These are phyloP conservation scores for Aspergillus carbonarius DNA, from an alignment of 2,329 filamentous ascomycete genomes.

Conservation along the genomic window DNA sequence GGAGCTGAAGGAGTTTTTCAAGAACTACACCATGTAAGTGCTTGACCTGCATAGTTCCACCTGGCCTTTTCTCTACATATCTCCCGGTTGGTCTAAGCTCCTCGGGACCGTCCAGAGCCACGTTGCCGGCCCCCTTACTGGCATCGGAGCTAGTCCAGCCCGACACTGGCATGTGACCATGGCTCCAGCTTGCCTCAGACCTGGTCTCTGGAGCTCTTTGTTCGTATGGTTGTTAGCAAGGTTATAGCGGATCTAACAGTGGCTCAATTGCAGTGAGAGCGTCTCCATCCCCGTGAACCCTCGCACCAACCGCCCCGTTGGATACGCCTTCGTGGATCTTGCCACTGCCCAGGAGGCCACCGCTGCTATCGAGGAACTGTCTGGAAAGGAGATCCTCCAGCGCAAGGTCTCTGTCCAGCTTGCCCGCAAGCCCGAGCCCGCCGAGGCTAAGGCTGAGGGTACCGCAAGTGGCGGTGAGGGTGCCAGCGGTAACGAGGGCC, in stretches of 20 bases:
- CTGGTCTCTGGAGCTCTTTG: neutral
- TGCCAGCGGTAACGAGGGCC: constrained; percentile 64
- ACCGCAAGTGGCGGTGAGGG: constrained; percentile 71
- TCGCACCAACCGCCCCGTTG: constrained; percentile 95
- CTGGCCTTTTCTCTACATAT: neutral
- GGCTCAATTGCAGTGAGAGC: constrained; percentile 69
- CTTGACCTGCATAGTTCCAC: constrained; percentile 13
- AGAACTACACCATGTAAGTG: constrained; percentile 97
- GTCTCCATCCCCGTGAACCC: constrained; percentile 99
- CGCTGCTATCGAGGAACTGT: constrained; percentile 91
- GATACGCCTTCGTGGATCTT: constrained; percentile 98
- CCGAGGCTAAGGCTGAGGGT: constrained; percentile 72
- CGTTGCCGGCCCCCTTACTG: neutral
- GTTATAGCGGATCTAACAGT: constrained; percentile 35
- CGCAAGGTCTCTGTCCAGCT: constrained; percentile 99
- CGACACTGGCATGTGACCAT: neutral
- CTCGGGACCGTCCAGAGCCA: neutral
- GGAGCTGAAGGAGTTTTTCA: constrained; percentile 99
- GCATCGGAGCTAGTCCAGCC: neutral
- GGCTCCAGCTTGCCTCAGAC: neutral
- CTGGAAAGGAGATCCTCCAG: constrained; percentile 95
- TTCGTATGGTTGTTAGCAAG: neutral
- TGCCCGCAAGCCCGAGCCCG: constrained; percentile 91
- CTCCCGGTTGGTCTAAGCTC: constrained; percentile 3
- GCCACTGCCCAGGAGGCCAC: constrained; percentile 92